Evolutionary conservation across 768 basidiomycete genomes (phyloP), one percentile per base, ranked within the genome.

Genomic region (Sarcomyxa edulis): DNA sequence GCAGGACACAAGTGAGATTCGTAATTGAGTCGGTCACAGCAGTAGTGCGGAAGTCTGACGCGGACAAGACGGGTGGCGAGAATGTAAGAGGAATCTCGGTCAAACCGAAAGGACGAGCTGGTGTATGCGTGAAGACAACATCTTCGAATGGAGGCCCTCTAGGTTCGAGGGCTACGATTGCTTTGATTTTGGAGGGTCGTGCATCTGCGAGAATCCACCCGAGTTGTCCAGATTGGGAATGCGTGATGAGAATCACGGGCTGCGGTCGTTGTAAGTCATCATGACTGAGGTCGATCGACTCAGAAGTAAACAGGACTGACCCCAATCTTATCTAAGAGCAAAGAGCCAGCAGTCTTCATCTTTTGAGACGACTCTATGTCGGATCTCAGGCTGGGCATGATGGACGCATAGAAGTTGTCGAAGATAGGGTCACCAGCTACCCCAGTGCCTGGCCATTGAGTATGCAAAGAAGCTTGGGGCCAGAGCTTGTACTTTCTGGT

Each of bases 391-490:
- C 43, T 34, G 12, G 51, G 53, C 26, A 51, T 48, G 6, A 43
- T 40, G 6, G 53, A 52, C n/a, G 42, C 37, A 30, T 58, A 59
- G 43, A 64, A 58, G n/a, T 52, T 43, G 19, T 63, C 57, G 33
- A 64, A 63, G 16, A 39, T 30, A 3, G 52, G 46, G 30, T 63
- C 61, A 15, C 62, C 92, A 95, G 54, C 54, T 95, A 8, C 94
- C 95, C 57, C 58, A 94, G 9, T 92, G 88, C 52, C 72, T 95
- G 23, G 76, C 81, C 49, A 92, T 87, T 1, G 89, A 94, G 56
- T 94, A 92, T 54, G 70, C 69, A 23, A 85, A 81, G 46, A 42
- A 3, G 72, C 67, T 46, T 69, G 61, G 0, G 71, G 65, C 73
- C 73, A 75, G 23, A 71, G 51, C 12, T 58, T 49, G 44, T 60